These are phyloP conservation scores for Raphanus hybrid DNA, from an alignment of 441 rosid genomes.

Conservation along the genomic window DNA sequence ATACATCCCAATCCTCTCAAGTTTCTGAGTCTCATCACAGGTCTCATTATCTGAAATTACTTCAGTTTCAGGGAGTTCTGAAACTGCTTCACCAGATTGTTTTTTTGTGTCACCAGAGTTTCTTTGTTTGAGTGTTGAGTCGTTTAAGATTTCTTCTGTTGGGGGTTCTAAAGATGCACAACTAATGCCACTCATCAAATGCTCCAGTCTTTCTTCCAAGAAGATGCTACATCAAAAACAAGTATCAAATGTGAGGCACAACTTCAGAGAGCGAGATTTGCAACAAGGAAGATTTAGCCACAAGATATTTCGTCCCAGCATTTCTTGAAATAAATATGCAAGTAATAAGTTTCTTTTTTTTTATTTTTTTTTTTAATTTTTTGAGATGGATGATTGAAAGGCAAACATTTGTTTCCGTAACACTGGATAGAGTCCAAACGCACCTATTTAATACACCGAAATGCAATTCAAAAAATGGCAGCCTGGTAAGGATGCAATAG, in stretches of 20 bases:
- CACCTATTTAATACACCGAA: slow-evolving; percentile 90
- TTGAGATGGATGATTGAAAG: background rate
- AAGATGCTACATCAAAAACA: slow-evolving; percentile 66
- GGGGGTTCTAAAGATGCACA: slow-evolving; percentile 57
- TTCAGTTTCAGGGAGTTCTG: slow-evolving; percentile 46
- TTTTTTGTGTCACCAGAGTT: slow-evolving; percentile 41
- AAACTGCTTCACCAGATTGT: slow-evolving; percentile 42
- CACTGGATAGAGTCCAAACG: slow-evolving; percentile 16
- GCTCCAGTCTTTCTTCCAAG: slow-evolving; percentile 87
- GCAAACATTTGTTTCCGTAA: background rate
- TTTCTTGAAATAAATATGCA: slow-evolving; percentile 11
- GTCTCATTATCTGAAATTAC: slow-evolving; percentile 44
- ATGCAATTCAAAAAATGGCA: slow-evolving; percentile 95
- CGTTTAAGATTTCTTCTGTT: slow-evolving; percentile 48
- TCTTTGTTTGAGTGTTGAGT: slow-evolving; percentile 35
- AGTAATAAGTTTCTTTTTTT: background rate
- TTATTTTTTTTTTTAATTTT: no score
- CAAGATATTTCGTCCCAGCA: background rate
- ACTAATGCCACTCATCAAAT: slow-evolving; percentile 68
- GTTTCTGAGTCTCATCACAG: slow-evolving; percentile 46
- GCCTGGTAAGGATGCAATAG: slow-evolving; percentile 92
- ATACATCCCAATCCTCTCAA: slow-evolving; percentile 49
- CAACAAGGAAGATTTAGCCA: slow-evolving; percentile 6
- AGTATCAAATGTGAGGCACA: slow-evolving; percentile 18
- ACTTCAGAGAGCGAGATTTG: background rate